Evolutionary conservation across 176 grass and related monocot species (phyloP).

Genomic region (Saccharum spontaneum): DNA sequence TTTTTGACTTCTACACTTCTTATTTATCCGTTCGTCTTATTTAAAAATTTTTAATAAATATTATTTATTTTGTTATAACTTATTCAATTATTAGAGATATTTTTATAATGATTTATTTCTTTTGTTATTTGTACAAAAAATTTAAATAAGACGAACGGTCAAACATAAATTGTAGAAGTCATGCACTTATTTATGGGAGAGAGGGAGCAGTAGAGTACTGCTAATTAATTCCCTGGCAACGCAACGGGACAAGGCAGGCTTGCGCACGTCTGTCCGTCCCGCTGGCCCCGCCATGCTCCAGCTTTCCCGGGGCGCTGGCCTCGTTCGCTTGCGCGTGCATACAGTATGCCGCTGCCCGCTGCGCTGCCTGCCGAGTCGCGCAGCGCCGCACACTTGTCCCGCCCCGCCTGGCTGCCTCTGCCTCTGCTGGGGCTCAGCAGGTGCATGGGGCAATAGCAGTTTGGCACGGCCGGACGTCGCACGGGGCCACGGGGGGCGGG

Average conservation of each 20-base stretch:
- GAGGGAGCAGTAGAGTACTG: not conserved
- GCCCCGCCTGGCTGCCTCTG: not conserved
- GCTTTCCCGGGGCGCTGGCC: slow-evolving; percentile 24
- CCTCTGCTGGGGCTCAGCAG: not conserved
- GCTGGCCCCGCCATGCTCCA: not conserved
- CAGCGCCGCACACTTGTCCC: slow-evolving; percentile 38
- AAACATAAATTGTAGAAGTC: too few species aligned
- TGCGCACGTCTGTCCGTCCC: not conserved
- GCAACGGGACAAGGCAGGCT: not conserved
- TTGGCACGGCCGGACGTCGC: not conserved
- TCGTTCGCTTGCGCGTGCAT: not conserved
- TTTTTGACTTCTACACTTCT: too few species aligned
- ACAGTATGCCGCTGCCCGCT: not conserved
- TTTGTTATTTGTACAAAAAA: too few species aligned
- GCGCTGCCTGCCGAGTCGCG: not conserved
- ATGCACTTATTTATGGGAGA: too few species aligned
- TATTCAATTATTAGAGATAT: too few species aligned
- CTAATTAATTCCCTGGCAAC: not conserved
- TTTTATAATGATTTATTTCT: too few species aligned
- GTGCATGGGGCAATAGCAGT: not conserved
- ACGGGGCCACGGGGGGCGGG: not conserved
- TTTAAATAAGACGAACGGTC: too few species aligned
- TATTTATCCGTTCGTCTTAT: too few species aligned
- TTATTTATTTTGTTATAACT: too few species aligned
- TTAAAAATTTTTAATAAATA: too few species aligned